phyloP scores from a whole-genome alignment of 192 early-diverging fungal genomes.

The Coemansia sp. region DNA sequence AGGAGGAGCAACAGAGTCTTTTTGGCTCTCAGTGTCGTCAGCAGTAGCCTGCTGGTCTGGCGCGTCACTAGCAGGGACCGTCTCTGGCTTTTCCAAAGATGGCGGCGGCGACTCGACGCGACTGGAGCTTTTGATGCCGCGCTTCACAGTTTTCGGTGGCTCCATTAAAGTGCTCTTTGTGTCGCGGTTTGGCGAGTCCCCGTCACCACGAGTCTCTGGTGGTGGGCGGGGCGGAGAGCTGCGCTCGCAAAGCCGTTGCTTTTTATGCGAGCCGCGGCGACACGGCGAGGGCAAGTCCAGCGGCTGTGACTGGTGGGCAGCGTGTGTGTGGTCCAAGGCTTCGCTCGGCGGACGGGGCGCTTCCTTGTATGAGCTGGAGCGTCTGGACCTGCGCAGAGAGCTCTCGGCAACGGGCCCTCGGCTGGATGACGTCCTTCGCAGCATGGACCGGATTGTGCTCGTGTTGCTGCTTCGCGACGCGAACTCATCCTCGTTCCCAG shows the following conservation, averaged over 20 bases:
- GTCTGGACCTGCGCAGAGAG: background rate
- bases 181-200: background rate
- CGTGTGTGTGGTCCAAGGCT: background rate
- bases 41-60: background rate
- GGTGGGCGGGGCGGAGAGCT: background rate
- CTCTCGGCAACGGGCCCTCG: background rate
- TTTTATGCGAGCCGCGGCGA: background rate
- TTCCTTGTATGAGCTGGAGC: background rate
- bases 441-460: background rate
- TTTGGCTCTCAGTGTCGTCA: background rate
- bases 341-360: background rate
- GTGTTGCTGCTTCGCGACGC: conserved; percentile 1
- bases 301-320: background rate
- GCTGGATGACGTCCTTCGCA: background rate
- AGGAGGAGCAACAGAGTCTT: background rate
- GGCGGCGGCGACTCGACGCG: background rate
- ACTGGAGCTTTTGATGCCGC: background rate
- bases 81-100: background rate
- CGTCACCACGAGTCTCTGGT: background rate
- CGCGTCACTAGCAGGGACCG: background rate
- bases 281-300: background rate
- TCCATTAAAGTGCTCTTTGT: background rate
- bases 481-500: background rate
- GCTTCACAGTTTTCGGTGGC: background rate
- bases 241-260: background rate